Percentiles rank a stretch among this genome's conserved stretches.
Conservation (phyloP, 345 rosid genomes). For the Populus ilicifolia region DNA sequence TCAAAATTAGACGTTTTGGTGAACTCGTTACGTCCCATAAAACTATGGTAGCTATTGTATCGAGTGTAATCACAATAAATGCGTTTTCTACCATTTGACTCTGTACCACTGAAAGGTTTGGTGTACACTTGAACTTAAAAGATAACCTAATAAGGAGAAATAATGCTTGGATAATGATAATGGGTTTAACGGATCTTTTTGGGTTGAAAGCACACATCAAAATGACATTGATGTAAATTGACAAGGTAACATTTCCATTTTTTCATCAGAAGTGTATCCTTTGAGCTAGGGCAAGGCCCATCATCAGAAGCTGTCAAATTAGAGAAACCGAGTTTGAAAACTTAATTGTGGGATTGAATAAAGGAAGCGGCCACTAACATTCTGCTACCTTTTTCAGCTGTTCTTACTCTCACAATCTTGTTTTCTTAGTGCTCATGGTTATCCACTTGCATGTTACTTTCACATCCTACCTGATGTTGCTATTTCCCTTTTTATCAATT, state of each 20-base stretch:
- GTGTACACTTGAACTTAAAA: not conserved
- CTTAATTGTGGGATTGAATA: not conserved
- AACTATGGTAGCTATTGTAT: not conserved
- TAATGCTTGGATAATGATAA: no score
- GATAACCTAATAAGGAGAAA: not conserved
- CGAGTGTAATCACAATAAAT: no score
- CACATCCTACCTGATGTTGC: not conserved
- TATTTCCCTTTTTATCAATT: not conserved
- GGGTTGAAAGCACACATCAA: not conserved
- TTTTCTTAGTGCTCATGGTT: not conserved
- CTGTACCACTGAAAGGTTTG: no score
- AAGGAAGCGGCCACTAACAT: not conserved
- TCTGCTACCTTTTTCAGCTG: not conserved
- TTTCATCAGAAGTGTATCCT: not conserved
- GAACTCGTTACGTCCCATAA: not conserved
- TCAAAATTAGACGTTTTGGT: not conserved
- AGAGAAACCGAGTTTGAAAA: not conserved
- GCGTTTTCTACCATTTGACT: no score
- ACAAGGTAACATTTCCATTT: slow-evolving; percentile 1
- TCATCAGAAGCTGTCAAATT: not conserved
- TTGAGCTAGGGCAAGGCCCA: not conserved
- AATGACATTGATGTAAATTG: not conserved
- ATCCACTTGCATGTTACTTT: not conserved
- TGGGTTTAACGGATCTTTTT: not conserved
- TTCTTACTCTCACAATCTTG: not conserved